These are phyloP conservation scores for Barnettozyma hawaiiensis DNA, from an alignment of 1,139 yeast genomes.

Conservation along the genomic window DNA sequence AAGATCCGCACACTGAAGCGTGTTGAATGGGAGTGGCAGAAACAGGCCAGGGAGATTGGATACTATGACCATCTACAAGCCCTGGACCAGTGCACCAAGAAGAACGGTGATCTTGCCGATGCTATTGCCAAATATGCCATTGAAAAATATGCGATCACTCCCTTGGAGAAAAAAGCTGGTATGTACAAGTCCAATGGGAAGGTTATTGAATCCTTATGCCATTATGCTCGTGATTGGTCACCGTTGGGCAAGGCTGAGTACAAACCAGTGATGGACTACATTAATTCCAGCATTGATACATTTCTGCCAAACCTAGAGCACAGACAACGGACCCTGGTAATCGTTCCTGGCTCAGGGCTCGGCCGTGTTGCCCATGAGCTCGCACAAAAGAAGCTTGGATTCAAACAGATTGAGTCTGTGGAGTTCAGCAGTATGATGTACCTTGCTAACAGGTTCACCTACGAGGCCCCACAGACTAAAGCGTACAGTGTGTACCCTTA, in stretches of 20 bases:
- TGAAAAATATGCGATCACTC: constrained; percentile 37
- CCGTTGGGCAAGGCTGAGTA: constrained; percentile 41
- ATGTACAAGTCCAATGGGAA: constrained; percentile 41
- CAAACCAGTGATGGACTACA: constrained; percentile 46
- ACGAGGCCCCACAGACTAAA: constrained; percentile 23
- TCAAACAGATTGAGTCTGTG: constrained; percentile 54
- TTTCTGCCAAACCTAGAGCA: constrained; percentile 28
- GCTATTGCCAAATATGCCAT: constrained; percentile 41
- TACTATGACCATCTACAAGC: constrained; percentile 47
- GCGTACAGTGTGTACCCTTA: constrained; percentile 48
- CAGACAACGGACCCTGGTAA: constrained; percentile 37
- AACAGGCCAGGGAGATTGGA: constrained; percentile 46
- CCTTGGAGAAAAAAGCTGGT: constrained; percentile 34
- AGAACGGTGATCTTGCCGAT: constrained; percentile 42
- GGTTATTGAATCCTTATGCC: constrained; percentile 69
- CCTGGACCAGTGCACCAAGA: constrained; percentile 40
- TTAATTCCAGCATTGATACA: constrained; percentile 32
- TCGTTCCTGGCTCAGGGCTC: constrained; percentile 78
- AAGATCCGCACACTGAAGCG: constrained; percentile 41
- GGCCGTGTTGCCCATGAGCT: constrained; percentile 67
- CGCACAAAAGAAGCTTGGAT: constrained; percentile 33
- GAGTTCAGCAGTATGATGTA: constrained; percentile 74
- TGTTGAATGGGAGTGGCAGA: constrained; percentile 53
- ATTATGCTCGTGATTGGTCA: constrained; percentile 72
- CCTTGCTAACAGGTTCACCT: constrained; percentile 52